Percentiles rank a stretch among this genome's conserved stretches.
Conservation (phyloP, 805 yeast species). For the Cyberlindnera maritima region DNA sequence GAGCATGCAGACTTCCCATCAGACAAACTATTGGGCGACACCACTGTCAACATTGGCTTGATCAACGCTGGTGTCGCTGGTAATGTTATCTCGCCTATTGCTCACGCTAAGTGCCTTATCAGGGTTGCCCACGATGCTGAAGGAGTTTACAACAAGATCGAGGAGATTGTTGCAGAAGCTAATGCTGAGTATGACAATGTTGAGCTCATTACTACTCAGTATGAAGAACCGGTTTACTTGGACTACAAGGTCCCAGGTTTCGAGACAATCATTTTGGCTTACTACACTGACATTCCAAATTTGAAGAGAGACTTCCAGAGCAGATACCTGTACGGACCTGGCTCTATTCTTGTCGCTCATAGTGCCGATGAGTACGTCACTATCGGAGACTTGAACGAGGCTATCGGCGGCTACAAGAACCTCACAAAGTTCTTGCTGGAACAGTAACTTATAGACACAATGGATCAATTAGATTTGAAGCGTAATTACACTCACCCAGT, state of each 20-base stretch:
- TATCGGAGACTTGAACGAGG: conserved; percentile 42
- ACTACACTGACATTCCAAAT: conserved; percentile 53
- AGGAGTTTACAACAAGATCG: conserved; percentile 31
- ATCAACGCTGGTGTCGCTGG: conserved; percentile 62
- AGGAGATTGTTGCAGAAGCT: conserved; percentile 33
- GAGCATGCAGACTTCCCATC: conserved; percentile 44
- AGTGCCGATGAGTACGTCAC: conserved; percentile 53
- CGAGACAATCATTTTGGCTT: conserved; percentile 47
- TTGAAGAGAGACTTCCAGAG: conserved; percentile 28
- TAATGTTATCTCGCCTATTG: conserved; percentile 62
- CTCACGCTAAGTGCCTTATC: conserved; percentile 46
- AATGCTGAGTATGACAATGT: conserved; percentile 25
- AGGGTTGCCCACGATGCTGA: conserved; percentile 52
- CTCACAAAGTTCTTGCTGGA: conserved; percentile 18
- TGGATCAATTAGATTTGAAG: too few relatives aligned
- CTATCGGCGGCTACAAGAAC: conserved; percentile 51
- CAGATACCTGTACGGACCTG: conserved; percentile 65
- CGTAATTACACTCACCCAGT: too few relatives aligned
- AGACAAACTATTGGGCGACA: conserved; percentile 52
- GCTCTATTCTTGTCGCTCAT: conserved; percentile 60
- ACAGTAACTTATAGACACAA: too few relatives aligned
- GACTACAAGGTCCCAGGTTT: conserved; percentile 67
- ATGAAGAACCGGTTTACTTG: conserved; percentile 33
- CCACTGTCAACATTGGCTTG: conserved; percentile 60
- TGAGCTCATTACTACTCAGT: conserved; percentile 22